These are phyloP conservation scores for Cystofilobasidium capitatum DNA, from an alignment of 768 basidiomycete genomes.

Conservation along the genomic window DNA sequence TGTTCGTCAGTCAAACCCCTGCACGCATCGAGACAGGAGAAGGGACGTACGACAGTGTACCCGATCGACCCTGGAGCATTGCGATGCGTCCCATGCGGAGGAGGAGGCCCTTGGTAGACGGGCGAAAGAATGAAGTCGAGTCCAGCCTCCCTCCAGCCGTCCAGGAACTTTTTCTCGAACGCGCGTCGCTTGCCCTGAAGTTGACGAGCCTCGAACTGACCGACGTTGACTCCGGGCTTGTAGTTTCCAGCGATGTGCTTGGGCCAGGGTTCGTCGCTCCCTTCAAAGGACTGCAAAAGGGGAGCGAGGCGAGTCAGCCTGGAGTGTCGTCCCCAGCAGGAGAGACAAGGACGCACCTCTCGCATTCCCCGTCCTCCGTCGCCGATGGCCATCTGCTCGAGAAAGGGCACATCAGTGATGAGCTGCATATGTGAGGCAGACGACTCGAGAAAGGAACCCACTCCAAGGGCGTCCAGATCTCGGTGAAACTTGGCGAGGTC, in stretches of 20 bases:
- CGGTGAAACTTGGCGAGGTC: slow-evolving; percentile 42
- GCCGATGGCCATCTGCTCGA: background rate
- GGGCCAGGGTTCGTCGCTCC: slow-evolving; percentile 1
- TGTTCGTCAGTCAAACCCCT: background rate
- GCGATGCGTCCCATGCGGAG: background rate
- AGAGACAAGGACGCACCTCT: background rate
- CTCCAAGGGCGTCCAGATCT: background rate
- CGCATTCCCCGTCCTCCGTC: slow-evolving; percentile 6
- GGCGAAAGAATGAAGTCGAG: slow-evolving; percentile 4
- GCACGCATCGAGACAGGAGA: background rate
- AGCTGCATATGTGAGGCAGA: too few relatives aligned
- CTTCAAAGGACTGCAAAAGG: background rate
- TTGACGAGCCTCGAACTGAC: background rate
- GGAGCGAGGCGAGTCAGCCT: too few relatives aligned
- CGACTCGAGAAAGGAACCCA: background rate
- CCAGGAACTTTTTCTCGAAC: background rate
- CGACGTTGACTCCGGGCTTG: background rate
- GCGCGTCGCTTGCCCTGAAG: background rate
- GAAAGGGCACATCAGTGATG: too few relatives aligned
- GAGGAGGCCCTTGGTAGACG: background rate
- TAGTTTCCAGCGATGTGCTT: background rate
- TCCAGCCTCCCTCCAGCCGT: background rate
- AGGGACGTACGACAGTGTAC: background rate
- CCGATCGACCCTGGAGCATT: background rate
- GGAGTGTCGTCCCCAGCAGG: background rate